Evolutionary conservation across 2,329 filamentous ascomycete genomes (phyloP), one percentile per base, ranked within the genome.

Genomic region (Penicillium decumbens): DNA sequence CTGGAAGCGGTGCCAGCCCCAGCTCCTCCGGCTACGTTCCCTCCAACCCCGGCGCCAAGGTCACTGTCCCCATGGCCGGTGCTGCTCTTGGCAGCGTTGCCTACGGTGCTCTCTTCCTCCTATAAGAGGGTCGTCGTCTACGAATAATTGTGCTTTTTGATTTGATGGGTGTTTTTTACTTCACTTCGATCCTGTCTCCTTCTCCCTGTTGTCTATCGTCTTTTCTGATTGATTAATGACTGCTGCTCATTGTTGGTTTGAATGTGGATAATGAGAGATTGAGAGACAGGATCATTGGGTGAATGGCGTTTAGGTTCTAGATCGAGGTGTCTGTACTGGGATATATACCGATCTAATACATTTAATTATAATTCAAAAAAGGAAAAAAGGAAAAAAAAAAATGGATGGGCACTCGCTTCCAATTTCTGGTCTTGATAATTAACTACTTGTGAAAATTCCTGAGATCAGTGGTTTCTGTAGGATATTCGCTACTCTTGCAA

Each of bases 1-100:
- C 43, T 23, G 50, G 53, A 9, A 41, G 42, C 8, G 56, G 50
- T 15, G 40, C 54, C 15, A 25, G 52, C 29, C 55, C 58, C 45
- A 55, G 51, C 56, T 44, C 59, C 27, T 53, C 47, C 28, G 51
- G 50, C 29, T 60, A 49, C 43, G 23, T n/a, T 15, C 52, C 56
- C 41, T 55, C 60, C 50, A 67, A 47, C 60, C 61, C 61, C 10
- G 65, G 63, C 20, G 51, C 58, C 23, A 67, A 59, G 54, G 27
- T 67, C 29, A 44, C 58, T 12, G 45, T 61, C 38, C 60, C 64
- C 15, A 45, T 52, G 49, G 54, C 56, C 24, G 54, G 61, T 43
- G 57, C 54, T 48, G 56, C 55, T 38, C 39, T 61, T 27, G 61
- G 57, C 33, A 52, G 55, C 46, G 51, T 52, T 45, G 53, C 43